phyloP scores from a whole-genome alignment of 1,139 yeast genomes.

The Martiniozyma asiatica region DNA sequence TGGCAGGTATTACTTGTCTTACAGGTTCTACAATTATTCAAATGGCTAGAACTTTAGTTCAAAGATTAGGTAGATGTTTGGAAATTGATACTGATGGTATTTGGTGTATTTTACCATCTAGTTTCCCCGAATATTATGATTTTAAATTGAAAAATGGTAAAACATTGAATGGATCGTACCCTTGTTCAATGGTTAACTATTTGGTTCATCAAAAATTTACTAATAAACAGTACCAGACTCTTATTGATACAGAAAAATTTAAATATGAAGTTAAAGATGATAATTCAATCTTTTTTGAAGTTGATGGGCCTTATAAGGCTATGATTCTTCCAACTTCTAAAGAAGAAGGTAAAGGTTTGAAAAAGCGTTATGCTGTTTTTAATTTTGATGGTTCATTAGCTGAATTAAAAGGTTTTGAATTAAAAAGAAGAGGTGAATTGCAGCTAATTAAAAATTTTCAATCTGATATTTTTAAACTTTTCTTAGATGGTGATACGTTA shows the following conservation, averaged over 20 bases:
- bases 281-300: slow-evolving; percentile 93
- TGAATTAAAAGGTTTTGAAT: slow-evolving; percentile 91
- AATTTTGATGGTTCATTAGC: slow-evolving; percentile 91
- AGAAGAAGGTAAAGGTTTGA: slow-evolving; percentile 94
- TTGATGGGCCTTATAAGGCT: slow-evolving; percentile 97
- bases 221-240: slow-evolving; percentile 86
- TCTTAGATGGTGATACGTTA: slow-evolving; percentile 71
- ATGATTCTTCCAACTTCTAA: slow-evolving; percentile 96
- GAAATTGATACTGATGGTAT: slow-evolving; percentile 99
- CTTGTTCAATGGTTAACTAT: slow-evolving; percentile 93
- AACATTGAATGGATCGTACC: slow-evolving; percentile 69
- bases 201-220: slow-evolving; percentile 85
- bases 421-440: slow-evolving; percentile 93
- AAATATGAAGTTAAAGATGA: slow-evolving; percentile 73
- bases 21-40: slow-evolving; percentile 98
- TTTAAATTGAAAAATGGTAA: slow-evolving; percentile 71
- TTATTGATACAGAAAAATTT: slow-evolving; percentile 55
- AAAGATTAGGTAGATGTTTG: slow-evolving; percentile 85
- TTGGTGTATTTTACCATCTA: slow-evolving; percentile 92
- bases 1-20: slow-evolving; percentile 98
- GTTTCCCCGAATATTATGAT: slow-evolving; percentile 83
- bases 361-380: slow-evolving; percentile 94
- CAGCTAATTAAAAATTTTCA: slow-evolving; percentile 91
- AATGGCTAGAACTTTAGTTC: slow-evolving; percentile 91
- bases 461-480: slow-evolving; percentile 83